A percentile compares a stretch with the other conserved stretches of the same genome.
Evolutionary conservation across 306 rosid species (phyloP).

Genomic region (Cucurbita argyrosperma): DNA sequence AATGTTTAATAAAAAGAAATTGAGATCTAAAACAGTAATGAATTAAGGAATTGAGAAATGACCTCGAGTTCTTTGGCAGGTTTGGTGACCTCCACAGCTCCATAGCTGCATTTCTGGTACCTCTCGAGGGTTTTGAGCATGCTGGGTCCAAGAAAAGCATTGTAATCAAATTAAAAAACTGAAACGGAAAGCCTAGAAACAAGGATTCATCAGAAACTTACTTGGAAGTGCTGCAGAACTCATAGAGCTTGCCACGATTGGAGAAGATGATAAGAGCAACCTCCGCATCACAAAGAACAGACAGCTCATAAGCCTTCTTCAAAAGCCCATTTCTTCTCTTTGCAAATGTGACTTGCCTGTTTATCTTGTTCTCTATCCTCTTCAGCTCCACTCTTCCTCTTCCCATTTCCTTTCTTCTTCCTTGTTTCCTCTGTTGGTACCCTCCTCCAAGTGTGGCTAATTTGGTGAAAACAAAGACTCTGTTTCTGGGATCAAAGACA

Average conservation of each 20-base stretch:
- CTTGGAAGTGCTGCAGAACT: constrained; percentile 8
- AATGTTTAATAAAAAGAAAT: too few relatives aligned
- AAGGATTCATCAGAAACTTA: neutral
- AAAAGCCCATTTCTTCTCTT: constrained; percentile 7
- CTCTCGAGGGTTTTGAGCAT: constrained; percentile 41
- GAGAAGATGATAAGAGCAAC: constrained; percentile 14
- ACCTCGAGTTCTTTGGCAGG: constrained; percentile 96
- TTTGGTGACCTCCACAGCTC: constrained; percentile 70
- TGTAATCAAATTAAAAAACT: too few relatives aligned
- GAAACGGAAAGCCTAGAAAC: neutral
- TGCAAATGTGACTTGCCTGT: constrained; percentile 10
- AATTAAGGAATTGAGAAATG: neutral
- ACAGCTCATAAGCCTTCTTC: constrained; percentile 9
- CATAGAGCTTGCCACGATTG: constrained; percentile 12
- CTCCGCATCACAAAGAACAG: constrained; percentile 10
- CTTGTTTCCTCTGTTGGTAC: constrained; percentile 39
- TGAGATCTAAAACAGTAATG: neutral
- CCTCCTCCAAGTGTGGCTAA: constrained; percentile 25
- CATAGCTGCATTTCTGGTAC: constrained; percentile 93
- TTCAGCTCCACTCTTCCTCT: constrained; percentile 10
- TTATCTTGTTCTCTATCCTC: constrained; percentile 13
- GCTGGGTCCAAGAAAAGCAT: neutral
- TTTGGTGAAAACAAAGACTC: constrained; percentile 40
- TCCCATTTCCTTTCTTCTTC: neutral
- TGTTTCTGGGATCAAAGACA: constrained; percentile 7